Conservation (phyloP, 768 basidiomycete genomes). For the Leccinellum albellum region DNA sequence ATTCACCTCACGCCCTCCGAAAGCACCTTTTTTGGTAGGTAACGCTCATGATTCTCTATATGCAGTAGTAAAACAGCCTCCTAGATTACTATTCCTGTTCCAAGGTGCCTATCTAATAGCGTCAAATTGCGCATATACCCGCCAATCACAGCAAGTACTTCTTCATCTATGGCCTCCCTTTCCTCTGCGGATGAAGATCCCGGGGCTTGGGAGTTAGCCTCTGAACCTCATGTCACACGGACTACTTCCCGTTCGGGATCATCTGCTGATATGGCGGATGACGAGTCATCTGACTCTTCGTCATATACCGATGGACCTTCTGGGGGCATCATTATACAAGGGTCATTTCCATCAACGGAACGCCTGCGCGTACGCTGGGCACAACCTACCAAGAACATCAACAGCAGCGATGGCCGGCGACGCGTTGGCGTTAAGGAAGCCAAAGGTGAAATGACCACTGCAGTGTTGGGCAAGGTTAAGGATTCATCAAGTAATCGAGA, state of each 20-base stretch:
- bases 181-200: slow-evolving; percentile 73
- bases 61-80: slow-evolving; percentile 6
- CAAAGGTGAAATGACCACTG: slow-evolving; percentile 63
- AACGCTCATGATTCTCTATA: not conserved
- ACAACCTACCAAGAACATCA: slow-evolving; percentile 48
- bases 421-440: slow-evolving; percentile 68
- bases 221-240: slow-evolving; percentile 73
- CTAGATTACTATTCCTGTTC: slow-evolving; percentile 73
- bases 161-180: slow-evolving; percentile 66
- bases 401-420: slow-evolving; percentile 51
- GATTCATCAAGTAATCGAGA: slow-evolving; percentile 38
- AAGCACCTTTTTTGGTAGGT: slow-evolving; percentile 70
- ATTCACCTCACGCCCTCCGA: slow-evolving; percentile 61
- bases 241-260: slow-evolving; percentile 51
- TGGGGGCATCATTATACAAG: slow-evolving; percentile 66
- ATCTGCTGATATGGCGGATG: slow-evolving; percentile 72
- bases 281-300: slow-evolving; percentile 76
- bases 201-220: slow-evolving; percentile 68
- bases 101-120: slow-evolving; percentile 73
- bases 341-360: slow-evolving; percentile 75
- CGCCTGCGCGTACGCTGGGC: slow-evolving; percentile 78
- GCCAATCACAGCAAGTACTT: slow-evolving; percentile 45
- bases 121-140: slow-evolving; percentile 73
- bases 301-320: slow-evolving; percentile 44
- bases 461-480: slow-evolving; percentile 48